Evolutionary conservation across 2,329 filamentous ascomycete species (phyloP).

Genomic region (Tolypocladium tropicale): DNA sequence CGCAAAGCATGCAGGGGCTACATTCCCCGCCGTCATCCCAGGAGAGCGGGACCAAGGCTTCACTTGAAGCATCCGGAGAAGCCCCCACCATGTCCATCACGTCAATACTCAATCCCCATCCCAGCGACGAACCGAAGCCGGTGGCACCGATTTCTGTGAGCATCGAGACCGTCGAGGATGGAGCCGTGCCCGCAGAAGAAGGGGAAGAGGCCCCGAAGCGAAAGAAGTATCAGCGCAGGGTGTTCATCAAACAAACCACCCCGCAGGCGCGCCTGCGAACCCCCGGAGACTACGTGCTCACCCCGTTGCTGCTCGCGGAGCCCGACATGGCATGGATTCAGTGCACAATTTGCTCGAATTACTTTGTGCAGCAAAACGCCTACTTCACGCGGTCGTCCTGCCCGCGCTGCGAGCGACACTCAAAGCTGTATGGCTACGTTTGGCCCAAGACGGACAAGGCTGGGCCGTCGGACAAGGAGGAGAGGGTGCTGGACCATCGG

Average conservation of each 20-base stretch:
- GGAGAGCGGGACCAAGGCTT: background rate
- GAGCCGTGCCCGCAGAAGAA: conserved; percentile 1
- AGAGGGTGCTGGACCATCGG: conserved; percentile 73
- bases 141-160: conserved; percentile 12
- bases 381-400: conserved; percentile 81
- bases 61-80: conserved; percentile 1
- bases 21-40: conserved; percentile 14
- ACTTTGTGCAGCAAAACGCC: conserved; percentile 81
- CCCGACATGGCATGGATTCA: conserved; percentile 75
- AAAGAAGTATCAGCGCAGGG: conserved; percentile 23
- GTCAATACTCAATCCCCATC: conserved; percentile 18
- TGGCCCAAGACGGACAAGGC: conserved; percentile 93
- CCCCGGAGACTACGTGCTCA: conserved; percentile 76
- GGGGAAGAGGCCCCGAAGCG: conserved; percentile 13
- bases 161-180: conserved; percentile 13
- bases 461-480: conserved; percentile 61
- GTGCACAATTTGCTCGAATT: conserved; percentile 71
- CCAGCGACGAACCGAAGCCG: conserved; percentile 8
- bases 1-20: conserved; percentile 16
- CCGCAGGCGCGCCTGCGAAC: conserved; percentile 33
- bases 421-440: conserved; percentile 85
- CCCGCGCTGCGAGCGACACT: conserved; percentile 88
- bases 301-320: conserved; percentile 63
- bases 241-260: conserved; percentile 22
- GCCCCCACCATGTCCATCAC: conserved; percentile 20